Base-by-base conservation (phyloP, 1,139 yeast species). In the Scheffersomyces parashehatae region DNA sequence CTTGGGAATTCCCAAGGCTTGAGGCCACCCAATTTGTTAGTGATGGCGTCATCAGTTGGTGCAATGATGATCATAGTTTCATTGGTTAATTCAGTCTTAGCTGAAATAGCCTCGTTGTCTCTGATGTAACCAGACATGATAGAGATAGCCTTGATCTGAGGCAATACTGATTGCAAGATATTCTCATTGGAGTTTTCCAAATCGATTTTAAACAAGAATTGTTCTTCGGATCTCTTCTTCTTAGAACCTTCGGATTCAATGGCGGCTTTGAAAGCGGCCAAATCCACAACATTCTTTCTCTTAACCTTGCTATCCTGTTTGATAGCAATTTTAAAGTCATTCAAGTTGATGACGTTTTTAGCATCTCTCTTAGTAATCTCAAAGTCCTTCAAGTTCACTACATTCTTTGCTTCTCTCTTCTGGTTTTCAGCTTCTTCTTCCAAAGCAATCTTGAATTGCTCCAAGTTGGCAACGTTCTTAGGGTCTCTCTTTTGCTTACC, bases 1-100 rank as follows among this genome's bases (percentile, higher is more conserved):
- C 56, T 60, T 1, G 91, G 90, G 58, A 82, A 84, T 55, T 82
- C 82, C 90, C 90, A 84, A 30, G 90, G 90, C 55, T 84, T 84
- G 47, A 62, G 38, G 46, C 58, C 61, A 64, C 57, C 30, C 53
- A 62, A 50, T 59, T 64, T 61, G 29, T 46, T 48, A 30, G 56
- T 64, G 26, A 85, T 66, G 3, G 87, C 87, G 15, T 62, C 60
- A 55, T 85, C 78, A 2, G 78, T 67, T 5, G 91, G 90, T 3
- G 88, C 83, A 53, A 85, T 74, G 6, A 85, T 65, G 50, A 77
- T 69, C 63, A 80, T 64, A 35, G 68, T 58, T 47, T 61, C 61
- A 28, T 62, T 50, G 20, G 61, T 52, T 29, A 59, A 54, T 40
- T 75, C 81, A 40, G 80, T 75, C 49, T 66, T 68, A 24, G 55